These are phyloP conservation scores for Cutaneotrichosporon mucoides DNA, from an alignment of 1,284 basidiomycete species.

Conservation along the genomic window DNA sequence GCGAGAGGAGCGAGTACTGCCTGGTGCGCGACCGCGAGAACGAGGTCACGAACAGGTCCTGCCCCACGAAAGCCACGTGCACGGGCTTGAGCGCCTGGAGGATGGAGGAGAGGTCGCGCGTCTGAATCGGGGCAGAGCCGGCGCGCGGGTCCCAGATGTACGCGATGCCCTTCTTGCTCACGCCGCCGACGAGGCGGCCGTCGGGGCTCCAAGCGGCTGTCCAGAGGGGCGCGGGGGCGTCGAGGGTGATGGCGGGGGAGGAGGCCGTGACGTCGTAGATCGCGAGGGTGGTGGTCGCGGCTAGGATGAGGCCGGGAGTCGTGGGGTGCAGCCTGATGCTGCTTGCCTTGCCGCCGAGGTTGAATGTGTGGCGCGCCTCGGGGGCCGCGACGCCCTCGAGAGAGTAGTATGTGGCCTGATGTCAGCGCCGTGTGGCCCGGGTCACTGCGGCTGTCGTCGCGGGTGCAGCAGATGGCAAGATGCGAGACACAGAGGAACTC, in stretches of 20 bases:
- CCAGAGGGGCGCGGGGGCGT: conserved; percentile 35
- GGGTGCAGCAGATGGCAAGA: too few relatives aligned
- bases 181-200: conserved; percentile 38
- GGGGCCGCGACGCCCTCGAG: not conserved
- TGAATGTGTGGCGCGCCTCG: not conserved
- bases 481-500: too few relatives aligned
- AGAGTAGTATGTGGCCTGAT: conserved; percentile 12
- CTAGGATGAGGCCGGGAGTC: conserved; percentile 38
- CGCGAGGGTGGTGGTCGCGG: conserved; percentile 24
- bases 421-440: not conserved
- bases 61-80: conserved; percentile 32
- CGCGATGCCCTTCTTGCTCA: conserved; percentile 42
- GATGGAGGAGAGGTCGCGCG: conserved; percentile 22
- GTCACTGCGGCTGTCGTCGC: too few relatives aligned
- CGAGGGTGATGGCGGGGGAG: conserved; percentile 20
- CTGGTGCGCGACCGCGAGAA: conserved; percentile 40
- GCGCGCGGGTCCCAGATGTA: conserved; percentile 45
- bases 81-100: conserved; percentile 46
- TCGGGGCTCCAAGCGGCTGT: conserved; percentile 44
- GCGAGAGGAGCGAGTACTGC: conserved; percentile 36
- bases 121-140: conserved; percentile 16
- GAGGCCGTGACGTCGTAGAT: conserved; percentile 41
- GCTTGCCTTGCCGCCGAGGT: conserved; percentile 25
- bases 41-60: conserved; percentile 48
- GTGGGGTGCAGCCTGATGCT: conserved; percentile 48